Evolutionary conservation across 371 early-diverging fungal species (phyloP).

Genomic region (Phascolomyces articulosus): DNA sequence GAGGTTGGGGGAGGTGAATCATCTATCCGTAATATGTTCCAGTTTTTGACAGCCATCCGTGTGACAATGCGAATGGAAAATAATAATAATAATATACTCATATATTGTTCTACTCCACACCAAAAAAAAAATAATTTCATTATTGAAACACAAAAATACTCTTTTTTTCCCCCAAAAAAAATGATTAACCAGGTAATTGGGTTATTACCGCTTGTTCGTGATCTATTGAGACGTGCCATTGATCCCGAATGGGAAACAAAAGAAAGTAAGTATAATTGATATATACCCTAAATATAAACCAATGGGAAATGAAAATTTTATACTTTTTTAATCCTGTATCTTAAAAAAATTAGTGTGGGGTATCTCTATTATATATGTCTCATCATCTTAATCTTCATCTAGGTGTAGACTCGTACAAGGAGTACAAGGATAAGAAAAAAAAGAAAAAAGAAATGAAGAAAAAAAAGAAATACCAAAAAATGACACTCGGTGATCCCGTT

Average conservation of each 20-base stretch:
- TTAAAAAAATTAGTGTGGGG: too few relatives aligned
- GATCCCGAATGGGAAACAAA: constrained; percentile 17
- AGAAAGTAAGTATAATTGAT: constrained; percentile 2
- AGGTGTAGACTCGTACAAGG: not conserved
- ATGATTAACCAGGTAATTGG: constrained; percentile 54
- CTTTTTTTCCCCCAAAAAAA: too few relatives aligned
- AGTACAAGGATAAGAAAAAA: constrained; percentile 26
- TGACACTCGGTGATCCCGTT: constrained; percentile 27
- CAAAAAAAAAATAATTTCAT: too few relatives aligned
- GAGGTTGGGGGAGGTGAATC: too few relatives aligned
- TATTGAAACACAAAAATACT: too few relatives aligned
- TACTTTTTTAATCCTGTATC: not conserved
- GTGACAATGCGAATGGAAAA: not conserved
- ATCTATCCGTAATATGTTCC: too few relatives aligned
- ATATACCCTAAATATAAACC: not conserved
- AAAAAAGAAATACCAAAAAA: constrained; percentile 23
- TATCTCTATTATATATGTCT: too few relatives aligned
- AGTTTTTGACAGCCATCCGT: constrained; percentile 1
- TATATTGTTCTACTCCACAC: not conserved
- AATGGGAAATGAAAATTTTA: not conserved
- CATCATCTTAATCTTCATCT: not conserved
- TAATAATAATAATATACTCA: too few relatives aligned
- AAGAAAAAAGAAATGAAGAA: constrained; percentile 25
- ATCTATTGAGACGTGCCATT: constrained; percentile 42
- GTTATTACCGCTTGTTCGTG: constrained; percentile 54